These are phyloP conservation scores for Parachaetomium inaequale DNA, from an alignment of 495 filamentous ascomycete species.

Conservation along the genomic window DNA sequence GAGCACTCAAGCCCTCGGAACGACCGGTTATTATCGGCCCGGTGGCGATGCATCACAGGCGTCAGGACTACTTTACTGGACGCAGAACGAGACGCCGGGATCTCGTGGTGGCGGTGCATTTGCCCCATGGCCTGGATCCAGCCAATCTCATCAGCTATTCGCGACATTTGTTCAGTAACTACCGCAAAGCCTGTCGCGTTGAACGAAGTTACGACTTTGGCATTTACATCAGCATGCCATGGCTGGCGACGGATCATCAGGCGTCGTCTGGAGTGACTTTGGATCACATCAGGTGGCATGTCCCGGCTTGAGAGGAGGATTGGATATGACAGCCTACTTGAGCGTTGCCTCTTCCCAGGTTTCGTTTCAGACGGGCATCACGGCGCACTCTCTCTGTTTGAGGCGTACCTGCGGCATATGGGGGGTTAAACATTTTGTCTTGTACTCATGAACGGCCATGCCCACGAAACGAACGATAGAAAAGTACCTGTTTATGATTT, in stretches of 20 bases:
- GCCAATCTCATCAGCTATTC: not conserved
- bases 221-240: not conserved
- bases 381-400: not conserved
- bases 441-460: not conserved
- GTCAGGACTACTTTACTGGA: not conserved
- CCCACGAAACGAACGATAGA: slow-evolving; percentile 2
- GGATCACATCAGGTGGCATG: not conserved
- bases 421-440: not conserved
- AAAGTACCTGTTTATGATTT: not conserved
- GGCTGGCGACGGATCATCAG: not conserved
- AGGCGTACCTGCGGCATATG: not conserved
- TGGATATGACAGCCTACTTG: not conserved
- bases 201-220: slow-evolving; percentile 2
- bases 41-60: not conserved
- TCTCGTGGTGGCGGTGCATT: not conserved
- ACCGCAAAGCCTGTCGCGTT: not conserved
- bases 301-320: not conserved
- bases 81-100: not conserved
- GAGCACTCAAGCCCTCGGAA: no score
- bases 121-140: not conserved
- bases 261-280: not conserved
- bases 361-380: not conserved
- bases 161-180: not conserved
- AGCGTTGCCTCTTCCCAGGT: not conserved
- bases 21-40: not conserved